Conservation (phyloP, 2,329 filamentous ascomycete genomes). For the Fusarium solani-melongenae region DNA sequence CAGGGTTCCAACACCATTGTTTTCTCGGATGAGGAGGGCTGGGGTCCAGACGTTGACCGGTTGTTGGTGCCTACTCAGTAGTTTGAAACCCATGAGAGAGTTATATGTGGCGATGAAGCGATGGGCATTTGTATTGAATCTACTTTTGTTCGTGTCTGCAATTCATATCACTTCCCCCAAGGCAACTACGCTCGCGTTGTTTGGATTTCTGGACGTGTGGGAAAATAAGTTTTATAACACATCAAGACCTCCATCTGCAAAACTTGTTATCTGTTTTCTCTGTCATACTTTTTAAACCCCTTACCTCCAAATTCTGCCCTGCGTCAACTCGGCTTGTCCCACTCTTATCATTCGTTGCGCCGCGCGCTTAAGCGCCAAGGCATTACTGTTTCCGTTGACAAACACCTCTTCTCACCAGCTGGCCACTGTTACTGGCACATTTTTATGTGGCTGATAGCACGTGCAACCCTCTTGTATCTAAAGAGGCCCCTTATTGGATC, state of each 20-base stretch:
- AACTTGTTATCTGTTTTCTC: not conserved
- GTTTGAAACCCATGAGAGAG: not conserved
- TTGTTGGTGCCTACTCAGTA: constrained; percentile 59
- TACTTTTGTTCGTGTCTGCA: not conserved
- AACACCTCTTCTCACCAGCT: not conserved
- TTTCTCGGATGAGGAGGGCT: constrained; percentile 56
- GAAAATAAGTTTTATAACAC: not conserved
- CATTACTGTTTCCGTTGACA: not conserved
- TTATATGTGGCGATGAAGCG: not conserved
- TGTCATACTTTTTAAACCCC: not conserved
- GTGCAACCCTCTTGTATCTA: not conserved
- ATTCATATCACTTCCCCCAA: not conserved
- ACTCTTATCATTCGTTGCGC: not conserved
- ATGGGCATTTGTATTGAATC: not conserved
- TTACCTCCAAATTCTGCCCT: not conserved
- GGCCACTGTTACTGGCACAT: not conserved
- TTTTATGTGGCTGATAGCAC: not conserved
- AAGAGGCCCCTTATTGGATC: not conserved
- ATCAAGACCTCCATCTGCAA: no score
- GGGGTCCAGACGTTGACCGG: constrained; percentile 56
- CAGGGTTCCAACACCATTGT: constrained; percentile 61
- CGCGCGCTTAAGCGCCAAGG: not conserved
- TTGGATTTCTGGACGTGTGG: not conserved
- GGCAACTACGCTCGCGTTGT: not conserved
- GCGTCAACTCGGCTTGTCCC: not conserved